phyloP scores from a whole-genome alignment of 805 yeast genomes.

The Yamadazyma olivae region DNA sequence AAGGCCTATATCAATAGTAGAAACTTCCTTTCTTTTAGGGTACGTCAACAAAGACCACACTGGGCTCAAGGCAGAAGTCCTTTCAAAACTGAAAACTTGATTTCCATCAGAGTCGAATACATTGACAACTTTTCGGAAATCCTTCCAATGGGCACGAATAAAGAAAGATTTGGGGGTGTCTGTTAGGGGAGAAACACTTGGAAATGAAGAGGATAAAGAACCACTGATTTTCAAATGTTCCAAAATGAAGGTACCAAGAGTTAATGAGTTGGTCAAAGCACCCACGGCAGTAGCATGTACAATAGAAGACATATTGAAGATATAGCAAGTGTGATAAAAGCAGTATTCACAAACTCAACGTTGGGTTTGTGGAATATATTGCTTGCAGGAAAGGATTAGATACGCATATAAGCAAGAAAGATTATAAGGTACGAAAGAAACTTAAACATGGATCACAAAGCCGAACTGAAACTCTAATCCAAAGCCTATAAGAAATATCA shows the following conservation, averaged over 20 bases:
- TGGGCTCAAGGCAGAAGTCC: slow-evolving; percentile 45
- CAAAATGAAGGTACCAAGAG: slow-evolving; percentile 40
- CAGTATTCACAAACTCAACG: no score
- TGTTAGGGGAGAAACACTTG: slow-evolving; percentile 39
- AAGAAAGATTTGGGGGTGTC: slow-evolving; percentile 39
- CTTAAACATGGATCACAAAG: no score
- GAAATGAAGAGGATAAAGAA: slow-evolving; percentile 38
- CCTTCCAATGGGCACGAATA: slow-evolving; percentile 49
- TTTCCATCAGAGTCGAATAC: slow-evolving; percentile 45
- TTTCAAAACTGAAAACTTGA: slow-evolving; percentile 49
- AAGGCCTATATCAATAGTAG: slow-evolving; percentile 50
- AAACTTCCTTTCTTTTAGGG: slow-evolving; percentile 47
- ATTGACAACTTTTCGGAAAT: slow-evolving; percentile 43
- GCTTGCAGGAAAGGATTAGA: no score
- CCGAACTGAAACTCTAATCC: no score
- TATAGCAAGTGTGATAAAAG: no score
- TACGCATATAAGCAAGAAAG: no score
- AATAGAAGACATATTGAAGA: slow-evolving; percentile 28
- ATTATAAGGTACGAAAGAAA: no score
- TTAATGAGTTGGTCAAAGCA: slow-evolving; percentile 35
- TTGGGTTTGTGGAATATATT: no score
- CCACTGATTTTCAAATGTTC: slow-evolving; percentile 38
- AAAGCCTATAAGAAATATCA: no score
- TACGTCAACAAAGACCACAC: slow-evolving; percentile 49
- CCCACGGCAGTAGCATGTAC: slow-evolving; percentile 49